These are phyloP conservation scores for Quercus lobata DNA, from an alignment of 331 rosid genomes.

Conservation along the genomic window DNA sequence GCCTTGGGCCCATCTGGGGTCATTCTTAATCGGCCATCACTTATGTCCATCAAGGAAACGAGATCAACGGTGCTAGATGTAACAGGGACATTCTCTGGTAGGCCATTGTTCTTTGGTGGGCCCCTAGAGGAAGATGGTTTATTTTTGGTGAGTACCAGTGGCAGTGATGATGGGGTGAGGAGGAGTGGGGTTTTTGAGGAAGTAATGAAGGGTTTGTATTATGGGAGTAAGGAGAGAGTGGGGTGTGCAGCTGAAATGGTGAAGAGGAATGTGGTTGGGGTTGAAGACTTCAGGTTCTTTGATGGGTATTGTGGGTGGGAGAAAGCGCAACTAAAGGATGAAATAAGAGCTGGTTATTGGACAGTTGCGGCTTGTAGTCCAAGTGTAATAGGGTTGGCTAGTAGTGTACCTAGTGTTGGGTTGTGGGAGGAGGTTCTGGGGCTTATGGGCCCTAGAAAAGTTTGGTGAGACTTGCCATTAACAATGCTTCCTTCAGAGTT, in stretches of 20 bases:
- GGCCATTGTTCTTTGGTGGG: constrained; percentile 77
- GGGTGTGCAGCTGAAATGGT: constrained; percentile 81
- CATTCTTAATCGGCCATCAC: constrained; percentile 69
- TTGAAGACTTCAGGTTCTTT: constrained; percentile 65
- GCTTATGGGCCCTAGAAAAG: constrained; percentile 61
- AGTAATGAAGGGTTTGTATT: constrained; percentile 73
- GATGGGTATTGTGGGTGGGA: constrained; percentile 96
- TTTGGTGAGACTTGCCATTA: constrained; percentile 23
- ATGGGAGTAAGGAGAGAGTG: constrained; percentile 63
- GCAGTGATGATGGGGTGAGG: constrained; percentile 27
- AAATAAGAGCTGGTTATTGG: constrained; percentile 70
- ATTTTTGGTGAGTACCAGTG: constrained; percentile 51
- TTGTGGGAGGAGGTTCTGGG: constrained; percentile 62
- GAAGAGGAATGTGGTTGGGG: constrained; percentile 48
- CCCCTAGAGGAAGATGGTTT: constrained; percentile 69
- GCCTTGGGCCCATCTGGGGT: constrained; percentile 67
- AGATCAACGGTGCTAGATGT: constrained; percentile 55
- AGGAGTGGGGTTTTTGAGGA: constrained; percentile 66
- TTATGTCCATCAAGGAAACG: constrained; percentile 68
- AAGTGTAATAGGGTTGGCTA: constrained; percentile 26
- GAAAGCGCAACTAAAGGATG: constrained; percentile 53
- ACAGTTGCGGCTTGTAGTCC: constrained; percentile 71
- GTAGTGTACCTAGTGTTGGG: constrained; percentile 35
- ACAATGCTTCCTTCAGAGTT: no score
- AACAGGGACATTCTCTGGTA: constrained; percentile 50